Evolutionary conservation across 257 asterid species (phyloP).

Genomic region (Nicotiana attenuata): DNA sequence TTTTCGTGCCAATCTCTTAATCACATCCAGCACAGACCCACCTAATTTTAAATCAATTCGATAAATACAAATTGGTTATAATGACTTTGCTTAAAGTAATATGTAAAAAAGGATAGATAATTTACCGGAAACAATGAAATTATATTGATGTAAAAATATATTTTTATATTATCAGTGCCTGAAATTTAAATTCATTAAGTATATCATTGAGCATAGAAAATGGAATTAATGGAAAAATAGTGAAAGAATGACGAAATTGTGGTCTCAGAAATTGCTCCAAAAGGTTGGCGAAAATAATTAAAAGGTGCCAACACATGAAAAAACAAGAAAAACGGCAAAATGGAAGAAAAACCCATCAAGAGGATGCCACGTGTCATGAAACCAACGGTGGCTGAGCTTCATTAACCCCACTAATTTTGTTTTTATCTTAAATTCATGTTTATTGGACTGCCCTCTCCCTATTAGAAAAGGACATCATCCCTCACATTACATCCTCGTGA

Average conservation of each 20-base stretch:
- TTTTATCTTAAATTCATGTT: conserved; percentile 38
- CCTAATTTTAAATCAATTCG: too few relatives aligned
- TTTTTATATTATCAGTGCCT: background rate
- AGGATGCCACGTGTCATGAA: conserved; percentile 36
- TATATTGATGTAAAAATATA: background rate
- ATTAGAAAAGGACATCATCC: conserved; percentile 38
- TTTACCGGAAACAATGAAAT: background rate
- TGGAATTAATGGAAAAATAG: background rate
- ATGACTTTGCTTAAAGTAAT: too few relatives aligned
- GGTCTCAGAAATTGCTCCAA: conserved; percentile 35
- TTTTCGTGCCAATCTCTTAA: background rate
- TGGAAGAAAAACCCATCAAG: background rate
- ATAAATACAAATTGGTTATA: too few relatives aligned
- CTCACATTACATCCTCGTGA: background rate
- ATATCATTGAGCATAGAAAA: too few relatives aligned
- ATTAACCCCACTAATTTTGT: conserved; percentile 31
- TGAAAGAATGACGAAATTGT: conserved; percentile 17
- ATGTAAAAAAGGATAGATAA: background rate
- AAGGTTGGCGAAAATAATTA: conserved; percentile 18
- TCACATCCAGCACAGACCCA: background rate
- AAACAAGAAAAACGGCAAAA: conserved; percentile 42
- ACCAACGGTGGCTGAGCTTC: conserved; percentile 20
- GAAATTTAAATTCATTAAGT: background rate
- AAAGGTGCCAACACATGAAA: conserved; percentile 29
- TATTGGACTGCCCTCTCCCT: conserved; percentile 12